phyloP scores from a whole-genome alignment of 768 basidiomycete genomes.

The Ramaria rubella region DNA sequence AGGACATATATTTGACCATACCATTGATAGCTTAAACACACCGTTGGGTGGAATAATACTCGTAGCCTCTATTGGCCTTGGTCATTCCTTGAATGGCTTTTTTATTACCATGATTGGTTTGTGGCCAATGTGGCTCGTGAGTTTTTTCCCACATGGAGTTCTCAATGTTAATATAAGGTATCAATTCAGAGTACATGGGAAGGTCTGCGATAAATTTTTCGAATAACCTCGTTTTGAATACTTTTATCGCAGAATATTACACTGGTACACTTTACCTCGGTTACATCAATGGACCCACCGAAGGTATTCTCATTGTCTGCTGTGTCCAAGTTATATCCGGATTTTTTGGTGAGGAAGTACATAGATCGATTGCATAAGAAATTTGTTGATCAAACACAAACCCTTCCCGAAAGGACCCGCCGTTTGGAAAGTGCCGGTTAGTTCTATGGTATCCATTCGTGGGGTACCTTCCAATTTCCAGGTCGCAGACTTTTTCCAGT shows the following conservation, averaged over 20 bases:
- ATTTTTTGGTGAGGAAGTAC: conserved; percentile 4
- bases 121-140: conserved; percentile 15
- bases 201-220: conserved; percentile 5
- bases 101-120: conserved; percentile 7
- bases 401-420: conserved; percentile 1
- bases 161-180: not conserved
- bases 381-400: no score
- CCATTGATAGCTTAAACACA: conserved; percentile 14
- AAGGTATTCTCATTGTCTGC: conserved; percentile 13
- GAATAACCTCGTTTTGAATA: not conserved
- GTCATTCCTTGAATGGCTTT: not conserved
- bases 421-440: conserved; percentile 6
- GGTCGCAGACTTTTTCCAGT: conserved; percentile 5
- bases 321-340: conserved; percentile 12
- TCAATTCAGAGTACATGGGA: conserved; percentile 14
- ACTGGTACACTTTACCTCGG: conserved; percentile 13
- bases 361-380: no score
- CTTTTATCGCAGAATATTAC: conserved; percentile 9
- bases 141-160: not conserved
- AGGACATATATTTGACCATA: conserved; percentile 16
- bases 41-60: conserved; percentile 9
- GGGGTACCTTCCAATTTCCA: not conserved
- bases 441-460: not conserved
- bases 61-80: conserved; percentile 8
- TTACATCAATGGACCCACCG: conserved; percentile 14